Evolutionary conservation across 345 rosid species (phyloP).

Genomic region (Citrus trifoliata): DNA sequence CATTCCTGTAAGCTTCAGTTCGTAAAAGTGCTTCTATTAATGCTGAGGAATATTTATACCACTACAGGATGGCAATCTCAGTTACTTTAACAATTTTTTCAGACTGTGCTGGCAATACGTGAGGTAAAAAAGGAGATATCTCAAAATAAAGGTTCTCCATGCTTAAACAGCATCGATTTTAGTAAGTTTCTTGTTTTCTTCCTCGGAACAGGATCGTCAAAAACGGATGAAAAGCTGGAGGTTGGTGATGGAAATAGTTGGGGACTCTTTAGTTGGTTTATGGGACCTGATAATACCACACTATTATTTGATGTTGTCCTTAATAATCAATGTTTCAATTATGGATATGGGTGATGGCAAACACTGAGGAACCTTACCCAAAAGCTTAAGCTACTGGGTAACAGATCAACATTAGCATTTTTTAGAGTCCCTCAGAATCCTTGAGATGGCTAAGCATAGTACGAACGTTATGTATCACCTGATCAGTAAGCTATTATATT

Average conservation of each 20-base stretch:
- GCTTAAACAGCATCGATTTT: not conserved
- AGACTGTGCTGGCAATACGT: slow-evolving; percentile 7
- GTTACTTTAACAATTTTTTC: not conserved
- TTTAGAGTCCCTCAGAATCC: too few species aligned
- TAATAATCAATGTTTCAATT: too few species aligned
- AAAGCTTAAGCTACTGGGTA: too few species aligned
- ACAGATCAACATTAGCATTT: too few species aligned
- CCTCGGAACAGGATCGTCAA: slow-evolving; percentile 15
- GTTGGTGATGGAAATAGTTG: slow-evolving; percentile 8
- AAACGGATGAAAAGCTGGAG: slow-evolving; percentile 3
- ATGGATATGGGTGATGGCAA: too few species aligned
- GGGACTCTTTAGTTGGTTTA: slow-evolving; percentile 16
- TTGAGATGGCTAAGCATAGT: too few species aligned
- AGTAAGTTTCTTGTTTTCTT: slow-evolving; percentile 4
- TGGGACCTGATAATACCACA: slow-evolving; percentile 1
- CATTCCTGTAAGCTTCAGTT: slow-evolving; percentile 24
- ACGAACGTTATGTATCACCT: too few species aligned
- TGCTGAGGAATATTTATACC: not conserved
- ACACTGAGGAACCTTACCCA: too few species aligned
- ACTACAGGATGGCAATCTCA: not conserved
- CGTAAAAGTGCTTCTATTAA: not conserved
- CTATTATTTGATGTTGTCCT: slow-evolving; percentile 9
- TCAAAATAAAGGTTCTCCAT: not conserved
- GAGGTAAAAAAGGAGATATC: slow-evolving; percentile 1
- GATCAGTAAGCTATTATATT: not conserved